Base-by-base conservation (phyloP, 495 filamentous ascomycete genomes). In the Tuber borchii region DNA sequence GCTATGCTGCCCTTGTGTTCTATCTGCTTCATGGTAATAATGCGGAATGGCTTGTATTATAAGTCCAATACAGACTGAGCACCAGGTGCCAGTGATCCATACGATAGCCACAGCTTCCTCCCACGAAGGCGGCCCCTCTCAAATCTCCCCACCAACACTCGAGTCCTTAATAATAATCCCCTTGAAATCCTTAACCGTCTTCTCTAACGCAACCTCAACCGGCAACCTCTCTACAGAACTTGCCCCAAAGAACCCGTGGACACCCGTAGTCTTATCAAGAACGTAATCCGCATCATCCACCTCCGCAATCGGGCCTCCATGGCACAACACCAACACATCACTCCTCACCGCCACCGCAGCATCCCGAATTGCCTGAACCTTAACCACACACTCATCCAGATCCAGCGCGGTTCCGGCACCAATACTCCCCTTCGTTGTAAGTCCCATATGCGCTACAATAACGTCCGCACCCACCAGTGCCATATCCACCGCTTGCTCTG, bases 191-290 rank as follows among this genome's bases (percentile, higher is more conserved):
- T 83, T 87, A 75, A 88, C 90, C 76, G 89, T 89, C 40, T 89
- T 84, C 76, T 87, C 86, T 73, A 92, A 90, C 1, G 90, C 91
- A 75, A 85, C 83, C 84, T 93, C 91, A 42, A 92, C 90, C 20
- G 90, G 91, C 79, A 92, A 84, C 48, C 90, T 85, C 85, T 92
- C 90, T 88, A 93, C 90, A 76, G 88, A 90, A 76, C 89, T 91
- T 40, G 90, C 90, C 0, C 90, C 90, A 83, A 88, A 92, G 78
- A 93, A 92, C 4, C 90, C 90, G 84, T 92, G 90, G 34, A 92
- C 85, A 1, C 90, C 90, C 51, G 85, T 85, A 16, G 87, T 89
- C 77, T 87, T 82, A 68, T 84, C 83, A 2, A 93, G 81, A 42
- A 93, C 87, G 83, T 87, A 91, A 81, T 86, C 83, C 0, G 90